phyloP scores from a whole-genome alignment of 2,329 filamentous ascomycete species.

The Coleophoma cylindrospora region DNA sequence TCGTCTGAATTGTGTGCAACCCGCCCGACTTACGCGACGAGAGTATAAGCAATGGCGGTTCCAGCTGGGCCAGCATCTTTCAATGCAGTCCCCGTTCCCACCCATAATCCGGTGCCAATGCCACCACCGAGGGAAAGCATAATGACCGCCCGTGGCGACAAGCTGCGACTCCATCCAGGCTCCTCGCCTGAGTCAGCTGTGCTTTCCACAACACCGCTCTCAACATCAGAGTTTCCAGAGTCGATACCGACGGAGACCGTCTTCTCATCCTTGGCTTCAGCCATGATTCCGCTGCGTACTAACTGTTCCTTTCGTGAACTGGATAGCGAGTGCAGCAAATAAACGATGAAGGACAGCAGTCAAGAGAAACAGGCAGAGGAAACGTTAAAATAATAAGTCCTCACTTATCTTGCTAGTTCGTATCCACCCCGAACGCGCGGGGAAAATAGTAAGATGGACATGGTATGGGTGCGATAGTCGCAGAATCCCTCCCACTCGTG shows the following conservation, averaged over 20 bases:
- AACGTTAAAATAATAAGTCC: too few species aligned
- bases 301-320: too few species aligned
- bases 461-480: too few species aligned
- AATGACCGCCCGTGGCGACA: constrained; percentile 29
- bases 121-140: constrained; percentile 33
- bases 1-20: neutral
- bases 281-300: neutral
- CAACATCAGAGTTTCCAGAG: neutral
- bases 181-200: neutral
- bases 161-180: constrained; percentile 24
- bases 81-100: constrained; percentile 30
- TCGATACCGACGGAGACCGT: neutral
- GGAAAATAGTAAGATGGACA: too few species aligned
- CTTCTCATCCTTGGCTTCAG: neutral
- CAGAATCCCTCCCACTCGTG: too few species aligned
- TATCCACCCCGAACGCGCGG: too few species aligned
- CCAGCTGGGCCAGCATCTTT: constrained; percentile 15
- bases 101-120: constrained; percentile 30
- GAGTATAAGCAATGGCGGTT: constrained; percentile 3
- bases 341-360: too few species aligned
- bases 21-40: constrained; percentile 3
- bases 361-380: too few species aligned
- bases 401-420: too few species aligned
- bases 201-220: neutral
- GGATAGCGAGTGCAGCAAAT: too few species aligned